Base-by-base conservation (phyloP, 495 filamentous ascomycete genomes). In the Tuber calosporum region DNA sequence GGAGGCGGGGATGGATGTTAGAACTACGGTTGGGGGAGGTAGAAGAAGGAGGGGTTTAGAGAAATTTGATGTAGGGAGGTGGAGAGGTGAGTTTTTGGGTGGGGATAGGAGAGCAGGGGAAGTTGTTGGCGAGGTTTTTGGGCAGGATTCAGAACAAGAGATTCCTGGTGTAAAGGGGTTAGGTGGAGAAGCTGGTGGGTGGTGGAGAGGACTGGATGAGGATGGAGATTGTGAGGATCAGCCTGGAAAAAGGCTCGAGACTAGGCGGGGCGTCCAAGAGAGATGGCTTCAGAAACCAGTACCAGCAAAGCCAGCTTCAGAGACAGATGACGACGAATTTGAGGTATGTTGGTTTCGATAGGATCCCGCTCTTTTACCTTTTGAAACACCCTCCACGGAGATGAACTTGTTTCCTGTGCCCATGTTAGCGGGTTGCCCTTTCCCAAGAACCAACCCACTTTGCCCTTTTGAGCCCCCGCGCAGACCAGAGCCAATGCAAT, bases 21-120 rank as follows among this genome's bases (percentile, higher is more conserved):
- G 88, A 20, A 84, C 87, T 36, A 85, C 93, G 3, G 92, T 96
- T 83, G 90, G 90, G 22, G 86, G 88, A 22, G 86, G 88, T 30
- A 84, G 87, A 4, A 85, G 84, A 70, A 84, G 89, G 26, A 87
- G 85, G 67, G 89, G 88, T 0, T 82, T 91, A 26, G 84, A 84
- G 1, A 80, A 78, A 15, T 91, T 91, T 72, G 77, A 84, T 42
- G 82, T 86, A 74, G 75, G 80, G 0, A 79, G 77, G 4, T 90
- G 88, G 86, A 86, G 76, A 66, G 80, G 72, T 7, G 74, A 83
- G 68, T 70, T 78, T 72, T 80, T 70, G 11, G 73, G 72, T 36
- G 75, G 77, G 20, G 73, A 85, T 70, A 79, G 69, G 70, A 75
- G 83, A 41, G 72, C 78, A 22, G 82, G 84, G 53, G 73, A 84